Evolutionary conservation across 805 yeast species (phyloP), one percentile per base, ranked within the genome.

Genomic region (Hanseniaspora clermontiae): DNA sequence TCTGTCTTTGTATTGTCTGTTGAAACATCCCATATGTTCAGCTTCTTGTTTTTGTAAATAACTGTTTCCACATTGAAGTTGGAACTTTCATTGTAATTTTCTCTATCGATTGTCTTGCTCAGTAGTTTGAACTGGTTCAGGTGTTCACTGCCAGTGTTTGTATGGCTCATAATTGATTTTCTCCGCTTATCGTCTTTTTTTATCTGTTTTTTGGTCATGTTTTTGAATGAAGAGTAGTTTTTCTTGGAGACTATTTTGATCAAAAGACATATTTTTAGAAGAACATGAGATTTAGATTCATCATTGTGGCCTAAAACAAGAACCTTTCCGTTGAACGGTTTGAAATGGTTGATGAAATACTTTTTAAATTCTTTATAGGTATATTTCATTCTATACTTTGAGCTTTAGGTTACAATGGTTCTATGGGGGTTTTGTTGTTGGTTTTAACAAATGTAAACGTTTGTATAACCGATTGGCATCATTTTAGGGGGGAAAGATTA

Each of bases 21-120:
- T 96, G 97, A 72, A 59, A 93, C 93, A 70, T 87, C 95, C 95
- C 95, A 87, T 66, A 87, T 89, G 59, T 88, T 87, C 72, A 87
- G 85, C 57, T 85, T 82, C 58, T 86, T 83, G 68, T 85, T 85
- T 67, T 83, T 84, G 70, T 83, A 86, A 58, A 84, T 81, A 60
- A 87, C 87, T 3, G 91, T 84, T 69, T 87, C 95, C 50, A 87
- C 93, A 14, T 45, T 53, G 42, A 53, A 53, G 17, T 53, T 46
- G 2, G 57, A 53, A 5, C 57, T 49, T 39, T 53, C 57, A 31
- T 53, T 31, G 31, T 38, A 53, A 14, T 46, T 46, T 32, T 53
- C 57, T 52, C 57, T 37, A 29, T 46, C 57, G 8, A 53, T 32
- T 2, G 46, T 53, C 24, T 52, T 52, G n/a, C 40, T 52, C 19